phyloP scores from a whole-genome alignment of 1,284 basidiomycete genomes.

The Rhodotorula glutinis region DNA sequence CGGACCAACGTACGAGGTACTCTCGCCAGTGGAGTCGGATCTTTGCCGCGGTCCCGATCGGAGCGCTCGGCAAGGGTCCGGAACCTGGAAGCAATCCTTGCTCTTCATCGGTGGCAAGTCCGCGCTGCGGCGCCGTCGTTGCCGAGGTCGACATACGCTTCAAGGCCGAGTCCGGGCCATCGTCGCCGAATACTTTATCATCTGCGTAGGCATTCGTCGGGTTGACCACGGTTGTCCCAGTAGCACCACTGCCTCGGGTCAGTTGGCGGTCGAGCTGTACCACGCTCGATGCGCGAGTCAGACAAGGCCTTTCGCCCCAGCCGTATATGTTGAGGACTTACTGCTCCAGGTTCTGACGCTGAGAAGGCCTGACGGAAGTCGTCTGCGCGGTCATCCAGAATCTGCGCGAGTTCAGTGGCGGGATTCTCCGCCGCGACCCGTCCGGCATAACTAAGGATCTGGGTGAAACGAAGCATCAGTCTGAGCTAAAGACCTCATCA shows the following conservation, averaged over 20 bases:
- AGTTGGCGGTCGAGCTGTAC: not conserved
- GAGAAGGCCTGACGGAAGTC: not conserved
- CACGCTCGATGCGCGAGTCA: too few relatives aligned
- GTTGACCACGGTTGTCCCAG: slow-evolving; percentile 24
- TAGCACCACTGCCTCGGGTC: slow-evolving; percentile 3
- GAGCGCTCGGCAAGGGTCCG: not conserved
- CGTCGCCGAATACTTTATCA: slow-evolving; percentile 5
- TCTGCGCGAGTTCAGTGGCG: slow-evolving; percentile 17
- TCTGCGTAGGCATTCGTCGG: not conserved
- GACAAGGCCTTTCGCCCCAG: too few relatives aligned
- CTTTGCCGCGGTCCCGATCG: not conserved
- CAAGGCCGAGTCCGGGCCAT: slow-evolving; percentile 1
- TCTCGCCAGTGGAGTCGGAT: slow-evolving; percentile 13
- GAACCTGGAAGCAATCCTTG: not conserved
- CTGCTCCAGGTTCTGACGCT: too few relatives aligned
- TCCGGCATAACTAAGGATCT: slow-evolving; percentile 25
- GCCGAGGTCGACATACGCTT: not conserved
- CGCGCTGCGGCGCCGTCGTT: not conserved
- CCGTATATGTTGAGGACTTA: too few relatives aligned
- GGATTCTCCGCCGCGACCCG: slow-evolving; percentile 24
- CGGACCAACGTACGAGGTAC: slow-evolving; percentile 4
- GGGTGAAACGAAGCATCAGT: not conserved
- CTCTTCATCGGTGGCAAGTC: not conserved
- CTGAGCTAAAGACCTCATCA: too few relatives aligned
- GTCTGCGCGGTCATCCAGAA: slow-evolving; percentile 16